phyloP scores from a whole-genome alignment of 2,329 filamentous ascomycete species.

The Pseudocercospora musae region DNA sequence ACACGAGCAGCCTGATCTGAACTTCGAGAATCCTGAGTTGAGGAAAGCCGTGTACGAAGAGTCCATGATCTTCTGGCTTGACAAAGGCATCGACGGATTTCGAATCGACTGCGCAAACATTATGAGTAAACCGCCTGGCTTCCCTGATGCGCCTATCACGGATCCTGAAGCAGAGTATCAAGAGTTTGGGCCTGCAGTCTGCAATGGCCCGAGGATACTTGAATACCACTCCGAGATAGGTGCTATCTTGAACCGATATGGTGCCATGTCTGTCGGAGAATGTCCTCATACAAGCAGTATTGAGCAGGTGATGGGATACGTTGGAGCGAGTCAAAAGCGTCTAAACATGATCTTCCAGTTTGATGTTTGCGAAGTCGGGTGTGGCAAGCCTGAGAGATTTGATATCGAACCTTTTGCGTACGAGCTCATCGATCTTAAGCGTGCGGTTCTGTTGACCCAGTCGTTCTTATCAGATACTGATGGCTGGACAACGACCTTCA shows the following conservation, averaged over 20 bases:
- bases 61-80: constrained; percentile 47
- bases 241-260: constrained; percentile 44
- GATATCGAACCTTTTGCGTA: constrained; percentile 1
- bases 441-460: neutral
- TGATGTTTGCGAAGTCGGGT: constrained; percentile 5
- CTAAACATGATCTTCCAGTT: constrained; percentile 64
- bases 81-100: constrained; percentile 41
- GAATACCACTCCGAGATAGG: constrained; percentile 12
- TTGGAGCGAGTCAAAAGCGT: constrained; percentile 53
- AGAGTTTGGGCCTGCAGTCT: neutral
- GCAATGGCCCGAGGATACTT: constrained; percentile 9
- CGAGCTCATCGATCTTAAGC: constrained; percentile 5
- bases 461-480: constrained; percentile 40
- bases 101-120: constrained; percentile 49
- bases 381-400: neutral
- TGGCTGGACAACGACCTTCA: constrained; percentile 62
- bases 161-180: constrained; percentile 8
- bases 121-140: constrained; percentile 44
- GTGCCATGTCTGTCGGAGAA: constrained; percentile 51
- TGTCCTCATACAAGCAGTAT: constrained; percentile 44
- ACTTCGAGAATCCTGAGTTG: constrained; percentile 46
- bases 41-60: constrained; percentile 43
- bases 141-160: constrained; percentile 43
- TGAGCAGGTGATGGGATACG: constrained; percentile 36
- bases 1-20: constrained; percentile 46